These are phyloP conservation scores for Sporothrix humicola DNA, from an alignment of 2,329 filamentous ascomycete species.

Conservation along the genomic window DNA sequence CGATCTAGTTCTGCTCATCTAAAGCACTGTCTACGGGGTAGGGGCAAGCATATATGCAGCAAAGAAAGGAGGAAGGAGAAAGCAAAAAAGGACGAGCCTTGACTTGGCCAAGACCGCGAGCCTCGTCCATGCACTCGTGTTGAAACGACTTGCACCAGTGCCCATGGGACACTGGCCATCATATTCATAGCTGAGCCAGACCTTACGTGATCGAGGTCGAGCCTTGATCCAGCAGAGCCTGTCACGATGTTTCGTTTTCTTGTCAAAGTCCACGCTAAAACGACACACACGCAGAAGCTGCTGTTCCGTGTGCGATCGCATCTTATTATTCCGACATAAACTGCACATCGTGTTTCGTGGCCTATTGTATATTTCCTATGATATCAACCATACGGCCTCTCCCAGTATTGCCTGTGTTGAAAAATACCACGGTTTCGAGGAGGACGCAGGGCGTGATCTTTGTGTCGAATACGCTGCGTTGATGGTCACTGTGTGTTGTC, in stretches of 20 bases:
- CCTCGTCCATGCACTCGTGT: conserved; percentile 10
- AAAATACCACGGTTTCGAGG: too few species aligned
- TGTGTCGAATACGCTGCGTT: too few species aligned
- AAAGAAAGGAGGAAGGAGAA: too few species aligned
- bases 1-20: not conserved
- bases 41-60: too few species aligned
- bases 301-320: too few species aligned
- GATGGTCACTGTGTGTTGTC: not conserved
- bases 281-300: not conserved
- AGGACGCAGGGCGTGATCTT: too few species aligned
- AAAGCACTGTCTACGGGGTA: not conserved
- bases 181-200: conserved; percentile 4
- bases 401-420: too few species aligned
- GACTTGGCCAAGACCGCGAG: not conserved
- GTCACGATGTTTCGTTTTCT: not conserved
- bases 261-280: not conserved
- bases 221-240: not conserved
- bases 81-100: not conserved
- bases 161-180: not conserved
- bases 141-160: not conserved
- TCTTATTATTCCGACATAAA: too few species aligned
- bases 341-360: too few species aligned
- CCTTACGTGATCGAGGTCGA: not conserved
- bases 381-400: too few species aligned
- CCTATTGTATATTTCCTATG: too few species aligned